These are phyloP conservation scores for Chaetothyriales sp. DNA, from an alignment of 2,329 filamentous ascomycete genomes.

Conservation along the genomic window DNA sequence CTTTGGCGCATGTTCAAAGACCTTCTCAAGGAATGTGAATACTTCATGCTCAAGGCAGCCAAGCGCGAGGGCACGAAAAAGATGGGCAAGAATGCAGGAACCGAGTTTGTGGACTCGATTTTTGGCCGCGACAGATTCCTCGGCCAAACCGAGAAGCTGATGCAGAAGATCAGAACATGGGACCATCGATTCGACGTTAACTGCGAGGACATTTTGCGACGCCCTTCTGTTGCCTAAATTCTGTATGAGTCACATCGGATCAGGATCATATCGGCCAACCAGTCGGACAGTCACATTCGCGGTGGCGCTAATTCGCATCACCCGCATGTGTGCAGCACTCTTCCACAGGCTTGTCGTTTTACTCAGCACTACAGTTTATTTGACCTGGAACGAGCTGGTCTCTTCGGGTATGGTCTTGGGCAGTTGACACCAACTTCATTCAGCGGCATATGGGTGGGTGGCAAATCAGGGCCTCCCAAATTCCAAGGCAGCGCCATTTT, in stretches of 20 bases:
- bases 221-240: slow-evolving; percentile 28
- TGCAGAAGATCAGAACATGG: slow-evolving; percentile 78
- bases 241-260: not conserved
- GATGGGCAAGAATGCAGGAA: slow-evolving; percentile 83
- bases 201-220: slow-evolving; percentile 71
- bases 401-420: not conserved
- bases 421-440: not conserved
- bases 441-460: not conserved
- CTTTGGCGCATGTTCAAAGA: slow-evolving; percentile 73
- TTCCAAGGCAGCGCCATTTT: not conserved
- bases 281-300: not conserved
- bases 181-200: slow-evolving; percentile 91
- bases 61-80: slow-evolving; percentile 57
- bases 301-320: not conserved
- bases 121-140: slow-evolving; percentile 86
- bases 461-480: not conserved
- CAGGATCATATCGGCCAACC: no score
- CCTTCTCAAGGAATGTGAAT: slow-evolving; percentile 80
- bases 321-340: not conserved
- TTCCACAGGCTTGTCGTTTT: not conserved
- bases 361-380: not conserved
- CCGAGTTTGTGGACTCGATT: slow-evolving; percentile 90
- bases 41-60: slow-evolving; percentile 83
- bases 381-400: not conserved
- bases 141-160: slow-evolving; percentile 80